phyloP scores from a whole-genome alignment of 805 yeast genomes.

The Dipodascus geniculatus region DNA sequence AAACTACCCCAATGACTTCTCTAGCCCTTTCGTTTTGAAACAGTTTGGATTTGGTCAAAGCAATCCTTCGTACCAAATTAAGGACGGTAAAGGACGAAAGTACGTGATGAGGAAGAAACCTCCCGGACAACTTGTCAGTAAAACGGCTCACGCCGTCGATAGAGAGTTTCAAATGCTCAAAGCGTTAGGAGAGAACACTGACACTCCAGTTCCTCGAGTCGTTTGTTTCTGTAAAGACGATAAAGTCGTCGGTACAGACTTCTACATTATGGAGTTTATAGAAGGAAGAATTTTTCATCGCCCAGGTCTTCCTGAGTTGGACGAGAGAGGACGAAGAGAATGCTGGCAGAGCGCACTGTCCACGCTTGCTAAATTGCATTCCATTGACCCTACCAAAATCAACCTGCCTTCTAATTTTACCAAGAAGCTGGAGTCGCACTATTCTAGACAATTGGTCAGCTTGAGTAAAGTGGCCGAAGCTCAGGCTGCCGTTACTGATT shows the following conservation, averaged over 20 bases:
- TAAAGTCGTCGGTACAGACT: constrained; percentile 39
- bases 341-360: constrained; percentile 40
- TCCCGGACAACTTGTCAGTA: constrained; percentile 36
- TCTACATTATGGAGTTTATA: constrained; percentile 50
- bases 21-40: constrained; percentile 27
- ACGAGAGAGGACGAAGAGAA: constrained; percentile 18
- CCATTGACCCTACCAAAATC: constrained; percentile 34
- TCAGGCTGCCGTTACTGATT: constrained; percentile 25
- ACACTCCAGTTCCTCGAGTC: constrained; percentile 46
- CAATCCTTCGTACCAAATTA: constrained; percentile 46
- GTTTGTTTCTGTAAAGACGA: constrained; percentile 46
- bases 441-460: constrained; percentile 41
- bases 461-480: constrained; percentile 32
- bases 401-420: constrained; percentile 34
- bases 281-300: constrained; percentile 45
- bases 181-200: constrained; percentile 24
- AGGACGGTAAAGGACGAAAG: constrained; percentile 29
- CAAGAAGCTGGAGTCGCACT: constrained; percentile 33
- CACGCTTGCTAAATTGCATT: constrained; percentile 39
- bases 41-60: constrained; percentile 56
- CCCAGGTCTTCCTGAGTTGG: constrained; percentile 34
- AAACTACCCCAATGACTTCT: constrained; percentile 13
- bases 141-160: constrained; percentile 52
- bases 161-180: constrained; percentile 43
- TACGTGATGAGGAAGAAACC: constrained; percentile 50